Conservation (phyloP, 1,284 basidiomycete genomes). For the Trichosporon asahii region DNA sequence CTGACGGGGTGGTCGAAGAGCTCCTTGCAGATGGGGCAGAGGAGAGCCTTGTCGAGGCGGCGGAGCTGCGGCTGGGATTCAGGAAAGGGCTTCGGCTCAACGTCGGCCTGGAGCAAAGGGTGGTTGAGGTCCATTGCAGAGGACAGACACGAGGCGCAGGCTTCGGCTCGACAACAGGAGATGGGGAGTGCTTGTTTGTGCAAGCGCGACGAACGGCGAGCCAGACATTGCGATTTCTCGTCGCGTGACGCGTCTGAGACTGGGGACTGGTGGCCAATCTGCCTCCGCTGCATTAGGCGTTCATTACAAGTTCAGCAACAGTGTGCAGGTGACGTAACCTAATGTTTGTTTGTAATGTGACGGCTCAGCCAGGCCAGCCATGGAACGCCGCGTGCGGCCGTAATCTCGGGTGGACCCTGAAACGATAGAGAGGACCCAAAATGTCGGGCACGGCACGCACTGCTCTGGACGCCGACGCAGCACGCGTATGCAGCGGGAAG, state of each 20-base stretch:
- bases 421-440: neutral
- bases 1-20: conserved; percentile 42
- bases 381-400: neutral
- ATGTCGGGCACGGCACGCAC: neutral
- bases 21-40: conserved; percentile 49
- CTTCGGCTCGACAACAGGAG: neutral
- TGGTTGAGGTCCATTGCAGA: conserved; percentile 40
- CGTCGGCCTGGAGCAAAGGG: conserved; percentile 33
- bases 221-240: conserved; percentile 4
- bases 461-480: neutral
- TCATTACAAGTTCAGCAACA: neutral
- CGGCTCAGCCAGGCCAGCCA: neutral
- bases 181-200: neutral
- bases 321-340: conserved; percentile 5
- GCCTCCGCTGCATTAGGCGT: neutral
- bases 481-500: neutral
- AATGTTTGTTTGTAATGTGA: neutral
- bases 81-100: conserved; percentile 41
- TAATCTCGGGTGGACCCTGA: neutral
- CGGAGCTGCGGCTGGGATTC: conserved; percentile 31
- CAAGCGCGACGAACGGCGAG: neutral
- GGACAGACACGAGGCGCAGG: neutral
- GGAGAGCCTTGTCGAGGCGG: conserved; percentile 39
- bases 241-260: conserved; percentile 5
- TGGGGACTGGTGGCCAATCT: neutral